These are phyloP conservation scores for Astrephomene gubernaculifera DNA, from an alignment of 139 green algal species.

Conservation along the genomic window DNA sequence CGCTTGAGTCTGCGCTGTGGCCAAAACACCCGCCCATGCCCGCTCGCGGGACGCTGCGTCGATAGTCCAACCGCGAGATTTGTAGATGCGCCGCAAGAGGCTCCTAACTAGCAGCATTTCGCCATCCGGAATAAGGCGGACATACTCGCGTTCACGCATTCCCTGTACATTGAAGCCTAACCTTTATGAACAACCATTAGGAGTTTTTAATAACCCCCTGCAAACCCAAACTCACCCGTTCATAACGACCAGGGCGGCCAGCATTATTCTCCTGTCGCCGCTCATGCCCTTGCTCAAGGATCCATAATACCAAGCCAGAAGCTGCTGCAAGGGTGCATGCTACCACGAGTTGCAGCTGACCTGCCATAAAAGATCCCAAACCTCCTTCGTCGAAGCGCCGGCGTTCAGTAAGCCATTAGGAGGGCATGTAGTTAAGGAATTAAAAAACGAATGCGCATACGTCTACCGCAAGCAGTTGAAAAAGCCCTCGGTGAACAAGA, in stretches of 20 bases:
- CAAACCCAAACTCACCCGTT: not conserved
- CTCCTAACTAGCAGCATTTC: not conserved
- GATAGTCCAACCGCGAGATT: not conserved
- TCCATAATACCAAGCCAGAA: not conserved
- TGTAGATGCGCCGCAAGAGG: slow-evolving; percentile 8
- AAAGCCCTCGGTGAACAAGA: too few species aligned
- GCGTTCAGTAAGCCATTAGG: too few species aligned
- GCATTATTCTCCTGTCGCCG: not conserved
- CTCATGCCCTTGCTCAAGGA: not conserved
- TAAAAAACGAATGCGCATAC: too few species aligned
- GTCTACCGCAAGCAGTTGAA: too few species aligned
- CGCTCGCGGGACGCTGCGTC: not conserved
- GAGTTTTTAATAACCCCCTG: not conserved
- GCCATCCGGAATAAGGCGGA: slow-evolving; percentile 14
- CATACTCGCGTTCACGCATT: slow-evolving; percentile 45
- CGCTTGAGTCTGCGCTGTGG: not conserved
- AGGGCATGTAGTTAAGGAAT: too few species aligned
- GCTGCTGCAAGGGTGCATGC: not conserved
- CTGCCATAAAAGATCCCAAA: too few species aligned
- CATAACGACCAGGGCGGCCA: not conserved
- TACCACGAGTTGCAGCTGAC: too few species aligned
- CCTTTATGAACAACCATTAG: not conserved
- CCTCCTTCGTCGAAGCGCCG: too few species aligned
- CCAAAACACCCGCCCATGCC: not conserved
- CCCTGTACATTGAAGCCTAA: not conserved